Evolutionary conservation across 108 stramenopile species (phyloP), one percentile per base, ranked within the genome.

Genomic region (Cyclotella kingstonii): DNA sequence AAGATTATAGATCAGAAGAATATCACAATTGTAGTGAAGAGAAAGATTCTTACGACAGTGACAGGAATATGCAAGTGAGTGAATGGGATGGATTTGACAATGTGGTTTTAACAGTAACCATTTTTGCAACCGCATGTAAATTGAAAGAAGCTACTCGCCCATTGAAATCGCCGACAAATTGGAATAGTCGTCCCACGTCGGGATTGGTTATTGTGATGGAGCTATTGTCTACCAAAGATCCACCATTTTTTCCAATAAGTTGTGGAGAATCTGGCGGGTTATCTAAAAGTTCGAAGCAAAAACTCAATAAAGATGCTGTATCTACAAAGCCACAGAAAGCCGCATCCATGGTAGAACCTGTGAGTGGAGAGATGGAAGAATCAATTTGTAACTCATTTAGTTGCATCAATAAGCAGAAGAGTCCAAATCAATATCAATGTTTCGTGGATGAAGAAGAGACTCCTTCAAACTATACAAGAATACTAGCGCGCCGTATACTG

Each of bases 171-270:
- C n/a, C n/a, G n/a, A 39, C 22, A 39, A 22, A 49, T 6, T 9
- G n/a, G 12, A 62, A 38, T 28, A 5, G 47, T 18, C 6, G 8
- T 7, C 60, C 48, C 2, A 49, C 34, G 1, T 62, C 60, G 11
- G 68, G 74, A 40, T 65, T 67, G 21, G 66, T 76, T n/a, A 42
- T 76, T 26, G 60, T 76, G 1, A 57, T 76, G 54, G 74, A 76
- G 44, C 44, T 76, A 35, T 41, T 76, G 26, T 67, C 65, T 9
- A 76, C 74, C 31, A 60, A 55, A 26, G 56, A 76, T 49, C 74
- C 66, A 35, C 60, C 60, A 11, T n/a, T n/a, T n/a, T n/a, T n/a
- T n/a, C n/a, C n/a, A n/a, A n/a, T n/a, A n/a, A n/a, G n/a, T n/a
- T n/a, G n/a, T n/a, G n/a, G n/a, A n/a, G n/a, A 28, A 26, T 11